A percentile compares a stretch with the other conserved stretches of the same genome.
phyloP scores from a whole-genome alignment of 352 stramenopile genomes.

The Phytophthora uliginosa region DNA sequence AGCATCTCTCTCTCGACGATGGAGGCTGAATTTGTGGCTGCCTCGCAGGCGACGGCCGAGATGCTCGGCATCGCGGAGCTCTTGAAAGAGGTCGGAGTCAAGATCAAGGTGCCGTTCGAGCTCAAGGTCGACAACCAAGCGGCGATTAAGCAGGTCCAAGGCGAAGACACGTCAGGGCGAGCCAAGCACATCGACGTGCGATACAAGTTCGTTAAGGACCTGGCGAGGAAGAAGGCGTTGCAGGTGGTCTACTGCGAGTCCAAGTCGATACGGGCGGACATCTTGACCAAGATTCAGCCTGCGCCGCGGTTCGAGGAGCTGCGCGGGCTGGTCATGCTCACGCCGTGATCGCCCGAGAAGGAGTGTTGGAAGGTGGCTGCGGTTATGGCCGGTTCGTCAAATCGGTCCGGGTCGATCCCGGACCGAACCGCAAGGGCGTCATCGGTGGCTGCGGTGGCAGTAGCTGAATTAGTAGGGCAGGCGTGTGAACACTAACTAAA shows the following conservation, averaged over 20 bases:
- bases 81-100: background rate
- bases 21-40: too few species aligned
- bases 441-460: too few species aligned
- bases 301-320: background rate
- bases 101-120: background rate
- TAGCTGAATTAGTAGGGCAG: too few species aligned
- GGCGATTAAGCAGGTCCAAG: background rate
- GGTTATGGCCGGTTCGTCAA: too few species aligned
- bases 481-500: too few species aligned
- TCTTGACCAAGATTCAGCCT: background rate
- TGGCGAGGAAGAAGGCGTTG: background rate
- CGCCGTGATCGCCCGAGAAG: background rate
- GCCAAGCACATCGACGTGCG: background rate
- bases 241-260: background rate
- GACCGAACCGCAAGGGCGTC: too few species aligned
- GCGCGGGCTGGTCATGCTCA: background rate
- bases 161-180: background rate
- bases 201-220: background rate
- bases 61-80: background rate
- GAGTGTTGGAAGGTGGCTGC: background rate
- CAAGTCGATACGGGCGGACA: too few species aligned
- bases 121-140: background rate
- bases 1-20: too few species aligned
- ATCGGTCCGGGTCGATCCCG: too few species aligned
- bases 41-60: too few species aligned